Conservation (phyloP, 805 yeast genomes). For the Lipomyces yamadae region DNA sequence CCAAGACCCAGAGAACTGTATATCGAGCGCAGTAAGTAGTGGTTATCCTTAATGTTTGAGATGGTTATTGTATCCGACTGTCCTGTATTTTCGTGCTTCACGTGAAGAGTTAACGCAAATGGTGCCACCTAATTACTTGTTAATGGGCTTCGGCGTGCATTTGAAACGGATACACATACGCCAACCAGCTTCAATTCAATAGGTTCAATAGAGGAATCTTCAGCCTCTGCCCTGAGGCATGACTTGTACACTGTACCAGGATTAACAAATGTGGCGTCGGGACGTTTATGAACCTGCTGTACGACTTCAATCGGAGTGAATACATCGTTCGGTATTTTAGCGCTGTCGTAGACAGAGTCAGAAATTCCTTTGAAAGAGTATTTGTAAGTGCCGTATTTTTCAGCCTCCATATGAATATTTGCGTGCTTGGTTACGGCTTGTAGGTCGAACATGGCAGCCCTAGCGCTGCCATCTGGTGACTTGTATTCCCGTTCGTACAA, state of each 20-base stretch:
- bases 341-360: conserved; percentile 64
- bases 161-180: conserved; percentile 61
- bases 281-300: conserved; percentile 66
- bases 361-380: conserved; percentile 65
- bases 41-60: conserved; percentile 49
- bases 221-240: conserved; percentile 49
- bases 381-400: conserved; percentile 62
- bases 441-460: conserved; percentile 40
- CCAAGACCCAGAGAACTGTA: conserved; percentile 69
- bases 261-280: conserved; percentile 58
- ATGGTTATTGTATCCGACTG: conserved; percentile 55
- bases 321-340: conserved; percentile 46
- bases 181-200: conserved; percentile 61
- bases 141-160: neutral
- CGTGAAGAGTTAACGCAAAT: conserved; percentile 50
- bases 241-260: conserved; percentile 57
- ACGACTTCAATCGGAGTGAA: conserved; percentile 48
- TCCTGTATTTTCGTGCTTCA: conserved; percentile 66
- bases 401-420: conserved; percentile 52
- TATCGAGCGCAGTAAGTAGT: conserved; percentile 51
- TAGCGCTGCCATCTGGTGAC: neutral
- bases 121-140: conserved; percentile 23
- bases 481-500: conserved; percentile 26
- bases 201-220: conserved; percentile 53
- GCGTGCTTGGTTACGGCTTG: conserved; percentile 61